Evolutionary conservation across 805 yeast species (phyloP).

Genomic region (Yamadazyma insecticola): DNA sequence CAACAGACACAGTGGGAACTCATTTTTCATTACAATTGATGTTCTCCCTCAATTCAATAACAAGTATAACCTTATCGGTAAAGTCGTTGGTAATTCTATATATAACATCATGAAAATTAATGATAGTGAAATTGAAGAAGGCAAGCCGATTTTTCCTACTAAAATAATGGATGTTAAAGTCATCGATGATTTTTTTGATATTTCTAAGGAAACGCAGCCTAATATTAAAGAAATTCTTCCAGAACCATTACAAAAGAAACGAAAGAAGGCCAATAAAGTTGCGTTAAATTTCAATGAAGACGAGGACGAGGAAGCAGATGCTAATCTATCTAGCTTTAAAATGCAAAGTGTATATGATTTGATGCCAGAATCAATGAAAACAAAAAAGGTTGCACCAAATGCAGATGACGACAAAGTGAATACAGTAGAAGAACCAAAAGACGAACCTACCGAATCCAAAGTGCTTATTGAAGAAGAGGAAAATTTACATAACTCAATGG

Average conservation of each 20-base stretch:
- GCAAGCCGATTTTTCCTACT: too few relatives aligned
- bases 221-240: too few relatives aligned
- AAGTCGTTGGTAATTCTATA: conserved; percentile 51
- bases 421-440: too few relatives aligned
- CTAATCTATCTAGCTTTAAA: too few relatives aligned
- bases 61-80: conserved; percentile 48
- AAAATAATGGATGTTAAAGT: conserved; percentile 39
- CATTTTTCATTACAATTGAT: conserved; percentile 43
- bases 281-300: conserved; percentile 36
- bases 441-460: too few relatives aligned
- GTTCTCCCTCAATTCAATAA: conserved; percentile 42
- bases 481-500: too few relatives aligned
- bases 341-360: conserved; percentile 43
- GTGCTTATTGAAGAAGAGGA: too few relatives aligned
- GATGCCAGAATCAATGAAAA: too few relatives aligned
- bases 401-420: too few relatives aligned
- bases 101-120: conserved; percentile 48
- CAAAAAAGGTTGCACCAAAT: background rate
- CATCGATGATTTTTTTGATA: conserved; percentile 46
- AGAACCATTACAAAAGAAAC: too few relatives aligned
- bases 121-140: conserved; percentile 43
- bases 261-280: conserved; percentile 24
- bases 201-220: conserved; percentile 8
- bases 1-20: conserved; percentile 17
- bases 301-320: conserved; percentile 22